A percentile compares a stretch with the other conserved stretches of the same genome.
phyloP scores from a whole-genome alignment of 495 filamentous ascomycete genomes.

The Schizothecium vesticola region DNA sequence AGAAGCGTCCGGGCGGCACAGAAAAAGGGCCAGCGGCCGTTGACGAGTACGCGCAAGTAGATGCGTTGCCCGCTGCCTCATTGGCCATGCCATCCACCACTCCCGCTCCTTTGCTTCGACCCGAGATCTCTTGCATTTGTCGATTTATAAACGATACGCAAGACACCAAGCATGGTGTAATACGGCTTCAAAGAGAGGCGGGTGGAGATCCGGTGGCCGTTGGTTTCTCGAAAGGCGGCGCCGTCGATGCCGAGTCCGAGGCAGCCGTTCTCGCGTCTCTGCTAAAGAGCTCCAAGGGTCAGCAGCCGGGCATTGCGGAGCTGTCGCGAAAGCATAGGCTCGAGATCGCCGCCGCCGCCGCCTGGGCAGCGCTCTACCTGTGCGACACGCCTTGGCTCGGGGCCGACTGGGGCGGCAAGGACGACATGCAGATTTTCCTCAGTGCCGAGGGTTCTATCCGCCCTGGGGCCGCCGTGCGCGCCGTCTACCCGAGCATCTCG shows the following conservation, averaged over 20 bases:
- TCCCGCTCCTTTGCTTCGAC: neutral
- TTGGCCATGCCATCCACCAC: neutral
- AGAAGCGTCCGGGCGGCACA: no score
- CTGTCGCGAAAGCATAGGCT: constrained; percentile 6
- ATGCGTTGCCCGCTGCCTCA: no score
- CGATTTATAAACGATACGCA: neutral
- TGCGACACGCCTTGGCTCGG: constrained; percentile 10
- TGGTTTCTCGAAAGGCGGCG: no score
- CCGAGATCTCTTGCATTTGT: neutral
- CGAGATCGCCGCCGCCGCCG: constrained; percentile 4
- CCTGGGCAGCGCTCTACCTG: constrained; percentile 10
- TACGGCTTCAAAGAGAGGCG: no score
- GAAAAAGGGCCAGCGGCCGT: no score
- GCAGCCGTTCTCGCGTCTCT: no score
- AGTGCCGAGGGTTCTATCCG: neutral
- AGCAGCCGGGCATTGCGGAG: neutral
- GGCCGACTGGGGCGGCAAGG: neutral
- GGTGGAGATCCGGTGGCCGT: no score
- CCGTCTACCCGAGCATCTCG: neutral
- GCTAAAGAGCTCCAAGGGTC: neutral
- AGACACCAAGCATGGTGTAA: no score
- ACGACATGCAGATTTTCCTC: neutral
- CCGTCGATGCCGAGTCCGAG: no score
- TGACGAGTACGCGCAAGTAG: no score
- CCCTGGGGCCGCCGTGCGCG: neutral